Base-by-base conservation (phyloP, 2,329 filamentous ascomycete genomes). In the Colletotrichum camelliae region DNA sequence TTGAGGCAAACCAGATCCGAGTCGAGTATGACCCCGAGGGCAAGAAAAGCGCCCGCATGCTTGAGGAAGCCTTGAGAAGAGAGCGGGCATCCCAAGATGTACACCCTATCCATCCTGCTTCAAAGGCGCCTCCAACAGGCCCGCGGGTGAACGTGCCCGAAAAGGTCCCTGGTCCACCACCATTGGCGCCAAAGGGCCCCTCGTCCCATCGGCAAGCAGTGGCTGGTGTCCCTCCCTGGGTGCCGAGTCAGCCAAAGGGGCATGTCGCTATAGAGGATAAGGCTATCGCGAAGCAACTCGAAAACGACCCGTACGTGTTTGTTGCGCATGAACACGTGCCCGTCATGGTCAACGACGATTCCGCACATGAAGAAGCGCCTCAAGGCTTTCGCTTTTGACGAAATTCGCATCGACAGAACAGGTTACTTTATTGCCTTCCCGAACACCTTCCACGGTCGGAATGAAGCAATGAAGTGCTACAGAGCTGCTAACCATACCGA, bases 341-440 rank as follows among this genome's bases (percentile, higher is more conserved):
- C 2, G 94, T 98, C 15, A 91, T 98, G 81, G 90, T 91, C 37
- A 94, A 94, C 95, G 29, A 98, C 96, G 1, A 91, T 98, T 72
- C 92, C 94, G 5, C 97, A 99, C 86, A 90, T 99, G 86, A 95
- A 95, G 86, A 97, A 96, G 84, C 91, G 96, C 67, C 88, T 98
- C 70, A 97, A 96, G 84, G 92, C 93, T 67, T 98, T 94, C 82
- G 89, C 91, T 75, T 95, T 96, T 85, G 93, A 95, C 78, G 93
- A 96, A 66, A 94, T 99, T 67, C 91, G 95, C 39, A 92, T 94
- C 75, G 97, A 99, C 83, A 92, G 92, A 74, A 94, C 92, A 1
- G 97, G 97, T 1, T 99, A 98, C 84, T 98, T 95, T 82, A 92
- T 98, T 68, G 88, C 96, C n/a, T 99, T 99, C 81, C 92, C 94